These are phyloP conservation scores for Talaromyces sp. DNA, from an alignment of 2,329 filamentous ascomycete genomes.

Conservation along the genomic window DNA sequence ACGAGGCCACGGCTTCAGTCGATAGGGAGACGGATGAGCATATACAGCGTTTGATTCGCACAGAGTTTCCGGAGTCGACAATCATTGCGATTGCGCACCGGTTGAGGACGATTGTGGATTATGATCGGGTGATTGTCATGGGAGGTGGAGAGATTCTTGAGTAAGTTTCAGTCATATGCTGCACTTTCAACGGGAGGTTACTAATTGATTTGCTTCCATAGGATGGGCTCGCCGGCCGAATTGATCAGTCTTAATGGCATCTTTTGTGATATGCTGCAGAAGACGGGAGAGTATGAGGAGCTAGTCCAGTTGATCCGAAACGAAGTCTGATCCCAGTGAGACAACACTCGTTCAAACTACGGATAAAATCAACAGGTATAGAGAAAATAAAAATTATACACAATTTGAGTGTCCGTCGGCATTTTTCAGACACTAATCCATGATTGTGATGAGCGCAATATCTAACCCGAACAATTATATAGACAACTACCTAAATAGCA, in stretches of 20 bases:
- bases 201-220: conserved; percentile 8
- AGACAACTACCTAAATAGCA: neutral
- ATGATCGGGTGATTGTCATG: conserved; percentile 58
- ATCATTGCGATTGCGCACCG: conserved; percentile 66
- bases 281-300: conserved; percentile 28
- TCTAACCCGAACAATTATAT: neutral
- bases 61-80: conserved; percentile 52
- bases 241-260: conserved; percentile 22
- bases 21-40: conserved; percentile 57
- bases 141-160: conserved; percentile 53
- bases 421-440: neutral
- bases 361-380: too few relatives aligned
- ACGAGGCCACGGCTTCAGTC: conserved; percentile 63
- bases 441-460: neutral
- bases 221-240: conserved; percentile 24
- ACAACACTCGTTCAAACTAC: neutral
- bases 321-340: neutral
- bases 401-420: neutral
- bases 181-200: neutral
- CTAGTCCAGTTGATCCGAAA: conserved; percentile 22
- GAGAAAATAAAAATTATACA: neutral
- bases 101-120: conserved; percentile 61
- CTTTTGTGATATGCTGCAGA: conserved; percentile 27
- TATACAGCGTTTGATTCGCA: conserved; percentile 56
- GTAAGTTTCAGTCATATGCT: conserved; percentile 28